Percentiles rank a stretch among this genome's conserved stretches.
Conservation (phyloP, 2,329 filamentous ascomycete genomes). For the Trichophyton mentagrophytes region DNA sequence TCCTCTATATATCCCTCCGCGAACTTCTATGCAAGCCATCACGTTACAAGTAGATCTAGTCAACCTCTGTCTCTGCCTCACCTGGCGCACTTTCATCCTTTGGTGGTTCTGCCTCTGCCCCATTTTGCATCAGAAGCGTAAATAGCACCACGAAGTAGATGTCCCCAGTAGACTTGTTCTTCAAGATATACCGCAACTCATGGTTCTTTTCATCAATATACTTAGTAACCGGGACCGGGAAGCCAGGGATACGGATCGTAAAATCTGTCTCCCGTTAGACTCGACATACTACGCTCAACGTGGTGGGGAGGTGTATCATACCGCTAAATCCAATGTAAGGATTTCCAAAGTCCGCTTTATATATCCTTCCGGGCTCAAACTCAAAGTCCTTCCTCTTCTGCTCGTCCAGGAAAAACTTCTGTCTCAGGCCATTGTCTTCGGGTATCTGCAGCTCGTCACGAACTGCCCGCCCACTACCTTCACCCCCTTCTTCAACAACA, state of each 20-base stretch:
- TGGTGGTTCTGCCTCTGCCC: constrained; percentile 10
- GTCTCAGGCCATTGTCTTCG: constrained; percentile 40
- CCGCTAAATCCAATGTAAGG: constrained; percentile 79
- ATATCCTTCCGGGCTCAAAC: constrained; percentile 50
- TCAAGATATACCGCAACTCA: constrained; percentile 80
- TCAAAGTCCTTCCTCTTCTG: constrained; percentile 43
- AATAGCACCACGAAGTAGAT: constrained; percentile 74
- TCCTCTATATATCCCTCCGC: background rate
- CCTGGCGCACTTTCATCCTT: constrained; percentile 5
- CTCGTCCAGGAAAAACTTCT: constrained; percentile 49
- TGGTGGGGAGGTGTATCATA: constrained; percentile 19
- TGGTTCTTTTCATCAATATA: constrained; percentile 57
- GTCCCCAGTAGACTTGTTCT: constrained; percentile 59
- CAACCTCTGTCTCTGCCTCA: constrained; percentile 14
- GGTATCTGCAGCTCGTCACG: constrained; percentile 42
- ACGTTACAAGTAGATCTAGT: constrained; percentile 11
- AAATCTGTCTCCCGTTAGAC: constrained; percentile 19
- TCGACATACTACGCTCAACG: background rate
- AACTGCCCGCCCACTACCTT: constrained; percentile 40
- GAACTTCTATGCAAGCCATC: background rate
- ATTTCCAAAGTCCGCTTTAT: constrained; percentile 70
- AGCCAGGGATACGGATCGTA: constrained; percentile 27
- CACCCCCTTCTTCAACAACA: constrained; percentile 54
- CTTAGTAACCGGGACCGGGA: constrained; percentile 24
- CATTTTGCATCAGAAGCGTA: constrained; percentile 46